These are phyloP conservation scores for Mycena crocata DNA, from an alignment of 768 basidiomycete genomes.

Conservation along the genomic window DNA sequence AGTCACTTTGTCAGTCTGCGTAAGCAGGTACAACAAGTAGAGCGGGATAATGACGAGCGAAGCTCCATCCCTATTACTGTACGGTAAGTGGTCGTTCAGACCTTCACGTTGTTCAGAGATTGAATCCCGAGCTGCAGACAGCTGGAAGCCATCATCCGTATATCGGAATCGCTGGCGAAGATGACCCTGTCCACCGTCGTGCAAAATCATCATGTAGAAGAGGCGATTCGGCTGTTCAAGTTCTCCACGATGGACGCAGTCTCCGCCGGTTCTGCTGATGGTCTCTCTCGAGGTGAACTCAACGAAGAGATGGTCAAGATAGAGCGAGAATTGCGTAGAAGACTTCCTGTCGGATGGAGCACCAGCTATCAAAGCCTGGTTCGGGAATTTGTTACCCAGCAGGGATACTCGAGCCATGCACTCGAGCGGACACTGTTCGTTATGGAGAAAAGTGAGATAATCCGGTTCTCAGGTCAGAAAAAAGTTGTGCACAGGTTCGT, in stretches of 20 bases:
- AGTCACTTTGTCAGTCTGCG: constrained; percentile 94
- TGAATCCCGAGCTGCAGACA: constrained; percentile 59
- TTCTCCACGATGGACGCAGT: constrained; percentile 99
- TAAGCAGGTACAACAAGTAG: constrained; percentile 95
- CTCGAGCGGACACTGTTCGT: constrained; percentile 92
- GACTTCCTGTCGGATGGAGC: constrained; percentile 94
- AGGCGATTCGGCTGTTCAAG: constrained; percentile 97
- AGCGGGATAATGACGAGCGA: constrained; percentile 96
- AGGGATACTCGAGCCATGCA: constrained; percentile 91
- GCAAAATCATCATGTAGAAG: constrained; percentile 94
- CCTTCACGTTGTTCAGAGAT: neutral
- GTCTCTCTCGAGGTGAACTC: constrained; percentile 88
- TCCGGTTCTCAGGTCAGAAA: constrained; percentile 83
- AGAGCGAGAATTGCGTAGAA: constrained; percentile 84
- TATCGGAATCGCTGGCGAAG: constrained; percentile 97
- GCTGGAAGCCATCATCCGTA: constrained; percentile 98
- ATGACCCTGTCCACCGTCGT: constrained; percentile 90
- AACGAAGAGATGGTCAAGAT: constrained; percentile 95
- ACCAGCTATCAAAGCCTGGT: constrained; percentile 95
- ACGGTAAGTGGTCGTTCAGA: constrained; percentile 66
- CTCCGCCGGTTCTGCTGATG: constrained; percentile 92
- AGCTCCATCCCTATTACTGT: constrained; percentile 98
- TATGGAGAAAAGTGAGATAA: constrained; percentile 95
- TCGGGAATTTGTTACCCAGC: constrained; percentile 92
- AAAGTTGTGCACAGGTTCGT: constrained; percentile 16